These are phyloP conservation scores for Rosa persica DNA, from an alignment of 306 rosid species.

Conservation along the genomic window DNA sequence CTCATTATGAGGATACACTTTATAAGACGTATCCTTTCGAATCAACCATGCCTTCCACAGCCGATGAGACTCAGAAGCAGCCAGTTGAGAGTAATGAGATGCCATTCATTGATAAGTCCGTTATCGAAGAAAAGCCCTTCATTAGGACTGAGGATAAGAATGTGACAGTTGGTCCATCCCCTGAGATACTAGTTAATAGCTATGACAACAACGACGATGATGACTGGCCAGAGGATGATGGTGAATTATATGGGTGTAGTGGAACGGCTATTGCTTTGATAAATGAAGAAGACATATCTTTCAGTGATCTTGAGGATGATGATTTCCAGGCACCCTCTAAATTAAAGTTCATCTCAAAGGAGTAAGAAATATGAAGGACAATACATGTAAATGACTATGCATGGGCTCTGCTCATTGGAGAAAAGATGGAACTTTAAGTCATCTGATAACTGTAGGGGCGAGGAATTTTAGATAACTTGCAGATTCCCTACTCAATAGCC, in stretches of 20 bases:
- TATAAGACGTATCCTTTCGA: slow-evolving; percentile 33
- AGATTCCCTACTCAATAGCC: not conserved
- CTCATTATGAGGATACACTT: slow-evolving; percentile 46
- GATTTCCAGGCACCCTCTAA: slow-evolving; percentile 51
- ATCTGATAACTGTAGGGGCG: not conserved
- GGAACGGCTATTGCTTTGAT: slow-evolving; percentile 34
- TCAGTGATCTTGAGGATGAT: slow-evolving; percentile 94
- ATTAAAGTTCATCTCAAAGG: slow-evolving; percentile 40
- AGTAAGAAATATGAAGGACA: slow-evolving; percentile 27
- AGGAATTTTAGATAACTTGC: not conserved
- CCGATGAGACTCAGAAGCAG: slow-evolving; percentile 51
- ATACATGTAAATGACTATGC: slow-evolving; percentile 1
- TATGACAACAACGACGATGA: slow-evolving; percentile 54
- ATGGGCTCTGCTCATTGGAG: slow-evolving; percentile 17
- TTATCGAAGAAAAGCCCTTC: slow-evolving; percentile 50
- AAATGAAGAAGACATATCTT: slow-evolving; percentile 92
- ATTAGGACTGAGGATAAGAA: slow-evolving; percentile 50
- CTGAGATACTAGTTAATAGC: slow-evolving; percentile 45
- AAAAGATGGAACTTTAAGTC: slow-evolving; percentile 21
- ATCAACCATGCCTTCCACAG: slow-evolving; percentile 41
- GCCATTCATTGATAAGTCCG: slow-evolving; percentile 55
- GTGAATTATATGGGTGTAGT: slow-evolving; percentile 47
- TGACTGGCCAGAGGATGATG: slow-evolving; percentile 93
- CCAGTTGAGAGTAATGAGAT: slow-evolving; percentile 50
- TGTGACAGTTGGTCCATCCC: slow-evolving; percentile 39